Evolutionary conservation across 371 early-diverging fungal species (phyloP).

Genomic region (Smittium culicis): DNA sequence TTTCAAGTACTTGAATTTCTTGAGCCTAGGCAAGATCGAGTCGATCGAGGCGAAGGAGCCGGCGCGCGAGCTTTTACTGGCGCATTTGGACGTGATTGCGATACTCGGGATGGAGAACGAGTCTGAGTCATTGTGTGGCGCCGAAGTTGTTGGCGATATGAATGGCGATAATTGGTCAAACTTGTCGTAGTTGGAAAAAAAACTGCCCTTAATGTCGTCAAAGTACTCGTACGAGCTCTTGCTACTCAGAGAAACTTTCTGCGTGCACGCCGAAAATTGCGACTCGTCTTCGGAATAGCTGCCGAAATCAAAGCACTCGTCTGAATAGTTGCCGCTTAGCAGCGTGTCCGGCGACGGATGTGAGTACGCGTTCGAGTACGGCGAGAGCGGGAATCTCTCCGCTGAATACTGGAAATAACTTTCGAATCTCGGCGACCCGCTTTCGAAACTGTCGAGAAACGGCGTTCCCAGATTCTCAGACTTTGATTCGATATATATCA

Average conservation of each 20-base stretch:
- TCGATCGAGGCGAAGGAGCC: neutral
- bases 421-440: neutral
- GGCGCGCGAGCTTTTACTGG: neutral
- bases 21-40: neutral
- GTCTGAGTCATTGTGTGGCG: neutral
- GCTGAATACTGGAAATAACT: neutral
- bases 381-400: neutral
- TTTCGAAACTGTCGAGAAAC: neutral
- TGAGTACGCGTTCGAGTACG: neutral
- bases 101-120: neutral
- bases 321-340: neutral
- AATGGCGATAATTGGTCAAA: too few species aligned
- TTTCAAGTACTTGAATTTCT: neutral
- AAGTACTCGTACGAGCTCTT: too few species aligned
- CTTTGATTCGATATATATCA: too few species aligned
- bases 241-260: too few species aligned
- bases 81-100: neutral
- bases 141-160: neutral
- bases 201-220: neutral
- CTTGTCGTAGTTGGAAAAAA: neutral
- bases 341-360: neutral
- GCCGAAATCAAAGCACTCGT: neutral
- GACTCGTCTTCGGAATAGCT: neutral
- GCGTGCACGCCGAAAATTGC: too few species aligned
- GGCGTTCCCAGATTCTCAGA: neutral